Base-by-base conservation (phyloP, 805 yeast genomes). In the Ogataea trehalophila region DNA sequence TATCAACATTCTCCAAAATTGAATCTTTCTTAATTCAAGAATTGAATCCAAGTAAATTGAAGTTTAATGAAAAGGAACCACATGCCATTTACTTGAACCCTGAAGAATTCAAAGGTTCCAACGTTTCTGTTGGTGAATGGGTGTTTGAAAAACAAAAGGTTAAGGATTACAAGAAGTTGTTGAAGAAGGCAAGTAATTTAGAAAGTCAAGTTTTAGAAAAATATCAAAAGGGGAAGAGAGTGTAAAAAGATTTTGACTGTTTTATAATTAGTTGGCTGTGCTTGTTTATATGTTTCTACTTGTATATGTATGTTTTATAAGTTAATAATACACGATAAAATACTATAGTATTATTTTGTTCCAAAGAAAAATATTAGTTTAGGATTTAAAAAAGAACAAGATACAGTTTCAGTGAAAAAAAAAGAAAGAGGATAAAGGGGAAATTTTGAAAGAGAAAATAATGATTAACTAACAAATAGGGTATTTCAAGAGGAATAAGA, bases 41-140 rank as follows among this genome's bases (percentile, higher is more conserved):
- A 46, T 61, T 74, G n/a, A 68, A 75, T 23, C 72, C 74, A 20
- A 55, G 59, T 17, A 70, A 73, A 56, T 68, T 69, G 60, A 43
- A 46, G 1, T 75, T 69, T 53, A 78, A 77, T 56, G 90, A 85
- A 60, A 76, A 81, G 61, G 78, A 81, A 58, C 60, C 94, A n/a
- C 78, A 85, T 57, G 92, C 88, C 29, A 78, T 87, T 47, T 80
- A 81, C 51, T 71, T 87, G 55, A 70, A 79, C 48, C 63, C 70
- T 7, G 72, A 70, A 29, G 82, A 78, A 40, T 85, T 80, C 58
- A 70, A 66, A 31, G 80, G 85, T 37, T 70, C 78, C 5, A 87
- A 85, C 54, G 68, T 83, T 33, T 73, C 74, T 51, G 69, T 81
- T 50, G 80, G 76, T 47, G 68, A 76, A 39, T 80, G 74, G 56